Evolutionary conservation across 495 filamentous ascomycete species (phyloP), one percentile per base, ranked within the genome.

Genomic region (Penicillium manginii): DNA sequence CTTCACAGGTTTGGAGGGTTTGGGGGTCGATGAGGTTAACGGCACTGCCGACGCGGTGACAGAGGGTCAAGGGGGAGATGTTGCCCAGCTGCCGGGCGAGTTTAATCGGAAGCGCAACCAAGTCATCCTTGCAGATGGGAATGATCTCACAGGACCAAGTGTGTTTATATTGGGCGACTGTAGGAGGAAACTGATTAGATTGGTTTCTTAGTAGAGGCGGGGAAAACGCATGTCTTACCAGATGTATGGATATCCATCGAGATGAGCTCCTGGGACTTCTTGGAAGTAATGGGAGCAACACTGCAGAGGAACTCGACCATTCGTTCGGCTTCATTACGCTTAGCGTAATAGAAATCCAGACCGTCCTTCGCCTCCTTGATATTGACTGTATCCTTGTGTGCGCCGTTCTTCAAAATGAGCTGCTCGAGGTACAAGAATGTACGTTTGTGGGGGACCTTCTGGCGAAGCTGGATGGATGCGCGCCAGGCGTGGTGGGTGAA

Each of bases 341-440:
- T 86, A 0, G 89, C 79, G 67, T 90, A 99, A 81, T 85, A 98
- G 72, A 99, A 99, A 69, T 99, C 96, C 46, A 99, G 83, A 18
- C 96, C 96, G 65, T 96, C 88, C 69, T 89, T 91, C 9, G 88
- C 88, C 67, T 98, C 94, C 66, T 96, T 96, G 73, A 98, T 98
- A 72, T 97, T 98, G 70, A 96, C 89, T 1, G 93, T 91, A 59
- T 99, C 93, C 61, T 86, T 87, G 70, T 99, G 94, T 2, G 93
- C 94, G 29, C 84, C 84, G 67, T 97, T 89, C 76, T 96, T 97
- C 29, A 99, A 78, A 70, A 99, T 96, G 23, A 98, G 80, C 75
- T 99, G 96, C 66, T 99, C 96, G 15, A 98, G 89, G 74, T 91
- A 96, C 8, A 98, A 77, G 77, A 99, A 98, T 5, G 94, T 98